These are phyloP conservation scores for Isabelozyma pseudorhagii DNA, from an alignment of 805 yeast genomes.

Conservation along the genomic window DNA sequence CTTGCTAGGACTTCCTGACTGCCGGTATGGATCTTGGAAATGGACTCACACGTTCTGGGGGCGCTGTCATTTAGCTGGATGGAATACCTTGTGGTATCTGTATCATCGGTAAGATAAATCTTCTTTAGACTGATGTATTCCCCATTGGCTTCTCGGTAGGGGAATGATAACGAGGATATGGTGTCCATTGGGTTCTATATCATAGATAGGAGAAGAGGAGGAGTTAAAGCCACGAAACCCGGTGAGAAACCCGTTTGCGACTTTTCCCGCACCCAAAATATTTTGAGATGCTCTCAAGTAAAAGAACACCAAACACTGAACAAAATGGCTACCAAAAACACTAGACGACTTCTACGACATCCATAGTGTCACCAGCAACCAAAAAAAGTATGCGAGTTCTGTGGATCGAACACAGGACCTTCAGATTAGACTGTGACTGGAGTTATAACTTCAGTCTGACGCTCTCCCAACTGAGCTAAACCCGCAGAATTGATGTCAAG, in stretches of 20 bases:
- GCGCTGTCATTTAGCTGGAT: constrained; percentile 15
- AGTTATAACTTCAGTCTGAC: constrained; percentile 30
- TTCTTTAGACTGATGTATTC: constrained; percentile 16
- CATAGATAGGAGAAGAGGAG: neutral
- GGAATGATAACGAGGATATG: constrained; percentile 21
- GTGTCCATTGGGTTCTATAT: constrained; percentile 5
- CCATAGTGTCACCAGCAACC: neutral
- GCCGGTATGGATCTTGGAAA: constrained; percentile 12
- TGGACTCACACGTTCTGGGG: constrained; percentile 12
- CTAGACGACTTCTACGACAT: too few relatives aligned
- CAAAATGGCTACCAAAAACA: too few relatives aligned
- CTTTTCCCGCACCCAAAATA: too few relatives aligned
- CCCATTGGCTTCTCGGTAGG: constrained; percentile 15
- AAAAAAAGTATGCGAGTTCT: constrained; percentile 20
- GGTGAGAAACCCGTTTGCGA: too few relatives aligned
- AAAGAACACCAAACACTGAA: too few relatives aligned
- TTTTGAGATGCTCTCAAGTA: too few relatives aligned
- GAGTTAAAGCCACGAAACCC: too few relatives aligned
- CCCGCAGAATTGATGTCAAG: constrained; percentile 13
- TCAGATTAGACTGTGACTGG: constrained; percentile 23
- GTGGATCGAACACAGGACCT: constrained; percentile 32
- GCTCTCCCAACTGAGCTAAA: constrained; percentile 38
- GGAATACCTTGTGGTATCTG: constrained; percentile 18
- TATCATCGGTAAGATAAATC: constrained; percentile 23
- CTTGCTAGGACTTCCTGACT: constrained; percentile 9